Base-by-base conservation (phyloP, 768 basidiomycete genomes). In the Lactarius sp. region DNA sequence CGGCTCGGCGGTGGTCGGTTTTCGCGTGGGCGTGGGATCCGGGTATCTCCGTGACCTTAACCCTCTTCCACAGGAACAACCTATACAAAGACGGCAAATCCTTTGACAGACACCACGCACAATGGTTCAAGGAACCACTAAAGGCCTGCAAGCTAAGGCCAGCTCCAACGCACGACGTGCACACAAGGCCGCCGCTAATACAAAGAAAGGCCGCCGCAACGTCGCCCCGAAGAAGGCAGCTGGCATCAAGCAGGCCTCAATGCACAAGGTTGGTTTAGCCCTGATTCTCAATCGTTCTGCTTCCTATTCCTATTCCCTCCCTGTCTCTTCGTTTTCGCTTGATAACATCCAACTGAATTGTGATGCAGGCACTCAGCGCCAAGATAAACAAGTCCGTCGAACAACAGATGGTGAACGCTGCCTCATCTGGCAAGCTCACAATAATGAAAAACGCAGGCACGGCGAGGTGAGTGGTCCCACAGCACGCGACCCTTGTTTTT, bases 351-450 rank as follows among this genome's bases (percentile, higher is more conserved):
- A 18, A 49, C 62, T 64, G 52, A 59, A 54, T 34, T 8, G 18
- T 50, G 46, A 42, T 59, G 18, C 71, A 96, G 94, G 79, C 84
- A 70, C 80, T 97, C 67, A 88, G 88, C 63, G 88, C 92, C 56
- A 94, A 94, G 77, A 94, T 97, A 72, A 93, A 90, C 73, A 86
- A 85, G 73, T 91, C 90, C 22, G 94, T 98, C 70, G 94, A 98
- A 73, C 81, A 83, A 59, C 94, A 95, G 75, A 92, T 94, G 85
- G 90, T 92, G 13, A 78, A 85, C 54, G 93, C 93, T 7, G 94
- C 94, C 3, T 93, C 91, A 5, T 79, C 86, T 49, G 94, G 94
- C 44, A 93, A 92, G 73, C 79, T 98, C 65, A 92, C 92, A 34
- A 94, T 98, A 73, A 93, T 98, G 93, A 91, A 90, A 76, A 83